Evolutionary conservation across 768 basidiomycete genomes (phyloP), one percentile per base, ranked within the genome.

Genomic region (Cyclocybe cylindracea): DNA sequence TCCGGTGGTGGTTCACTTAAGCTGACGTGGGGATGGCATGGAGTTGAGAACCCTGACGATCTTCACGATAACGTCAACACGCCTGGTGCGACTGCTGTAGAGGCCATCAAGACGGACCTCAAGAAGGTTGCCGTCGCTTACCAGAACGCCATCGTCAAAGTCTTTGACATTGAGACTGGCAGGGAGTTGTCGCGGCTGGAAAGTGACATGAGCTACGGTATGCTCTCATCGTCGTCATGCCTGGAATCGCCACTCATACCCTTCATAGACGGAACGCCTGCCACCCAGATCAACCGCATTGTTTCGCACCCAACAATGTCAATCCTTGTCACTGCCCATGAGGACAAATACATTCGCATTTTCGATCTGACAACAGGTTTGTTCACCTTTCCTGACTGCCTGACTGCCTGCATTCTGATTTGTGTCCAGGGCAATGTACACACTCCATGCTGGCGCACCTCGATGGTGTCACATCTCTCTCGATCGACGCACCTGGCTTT

Each of bases 101-200:
- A 91, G 60, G 85, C 88, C 1, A 83, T 92, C 68, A 91, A 89
- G 64, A 80, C 84, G 19, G 91, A 94, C 63, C 71, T 89, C 56
- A 90, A 86, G 66, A 89, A 87, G 70, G 85, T 98, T 11, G 90
- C 93, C 0, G 93, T 98, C 39, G 94, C 91, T 31, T 96, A 89
- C 63, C 85, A 87, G 62, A 91, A 95, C 62, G 86, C 92, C 0
- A 79, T 89, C 16, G 87, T 97, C 61, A 94, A 95, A 69, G 78
- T 97, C 43, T 96, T 93, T 62, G 89, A 96, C 56, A 83, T 94
- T n/a, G 89, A 91, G 68, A 87, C 76, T 44, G 94, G 95, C 5
- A 89, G 87, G 70, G 89, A 91, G 70, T 66, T 84, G 49, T 76
- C 76, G 53, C 82, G 78, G 61, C 69, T 84, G 62, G 78, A 78